phyloP scores from a whole-genome alignment of 2,329 filamentous ascomycete genomes.

The Apiospora saccharicola region DNA sequence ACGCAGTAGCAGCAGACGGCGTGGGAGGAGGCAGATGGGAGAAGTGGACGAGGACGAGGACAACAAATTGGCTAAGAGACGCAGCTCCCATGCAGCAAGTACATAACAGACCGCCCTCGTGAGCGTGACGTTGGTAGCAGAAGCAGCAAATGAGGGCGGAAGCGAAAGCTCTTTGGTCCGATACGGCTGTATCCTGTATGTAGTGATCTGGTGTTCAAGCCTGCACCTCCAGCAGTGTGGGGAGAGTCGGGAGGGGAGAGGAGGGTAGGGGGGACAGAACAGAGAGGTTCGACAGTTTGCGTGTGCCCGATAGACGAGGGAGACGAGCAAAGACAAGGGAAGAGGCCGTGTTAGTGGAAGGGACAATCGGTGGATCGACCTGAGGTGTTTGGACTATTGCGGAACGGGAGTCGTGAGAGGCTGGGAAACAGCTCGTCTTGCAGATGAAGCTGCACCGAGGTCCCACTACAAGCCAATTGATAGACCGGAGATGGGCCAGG shows the following conservation, averaged over 20 bases:
- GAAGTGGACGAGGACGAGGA: constrained; percentile 39
- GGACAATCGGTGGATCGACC: constrained; percentile 27
- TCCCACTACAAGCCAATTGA: constrained; percentile 28
- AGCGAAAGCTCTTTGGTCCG: constrained; percentile 22
- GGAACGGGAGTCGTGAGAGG: constrained; percentile 25
- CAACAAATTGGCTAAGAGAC: constrained; percentile 19
- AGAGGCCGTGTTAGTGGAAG: constrained; percentile 14
- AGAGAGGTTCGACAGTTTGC: constrained; percentile 8
- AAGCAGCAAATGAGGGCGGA: constrained; percentile 17
- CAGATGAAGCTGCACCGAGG: constrained; percentile 29
- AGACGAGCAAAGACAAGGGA: background rate
- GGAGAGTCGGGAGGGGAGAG: constrained; percentile 15
- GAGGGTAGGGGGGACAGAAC: constrained; percentile 1
- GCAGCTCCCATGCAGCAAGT: constrained; percentile 17
- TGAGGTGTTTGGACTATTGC: constrained; percentile 15
- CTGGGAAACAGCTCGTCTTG: constrained; percentile 26
- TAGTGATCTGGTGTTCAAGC: constrained; percentile 22
- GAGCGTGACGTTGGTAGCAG: constrained; percentile 1
- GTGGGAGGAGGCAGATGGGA: constrained; percentile 41
- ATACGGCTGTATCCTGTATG: constrained; percentile 20
- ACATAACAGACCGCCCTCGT: constrained; percentile 22
- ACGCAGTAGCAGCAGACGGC: constrained; percentile 44
- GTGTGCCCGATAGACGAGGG: constrained; percentile 6
- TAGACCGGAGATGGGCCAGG: background rate
- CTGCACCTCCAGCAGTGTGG: constrained; percentile 17